Evolutionary conservation across 257 asterid species (phyloP).

Genomic region (Verbena officinalis): DNA sequence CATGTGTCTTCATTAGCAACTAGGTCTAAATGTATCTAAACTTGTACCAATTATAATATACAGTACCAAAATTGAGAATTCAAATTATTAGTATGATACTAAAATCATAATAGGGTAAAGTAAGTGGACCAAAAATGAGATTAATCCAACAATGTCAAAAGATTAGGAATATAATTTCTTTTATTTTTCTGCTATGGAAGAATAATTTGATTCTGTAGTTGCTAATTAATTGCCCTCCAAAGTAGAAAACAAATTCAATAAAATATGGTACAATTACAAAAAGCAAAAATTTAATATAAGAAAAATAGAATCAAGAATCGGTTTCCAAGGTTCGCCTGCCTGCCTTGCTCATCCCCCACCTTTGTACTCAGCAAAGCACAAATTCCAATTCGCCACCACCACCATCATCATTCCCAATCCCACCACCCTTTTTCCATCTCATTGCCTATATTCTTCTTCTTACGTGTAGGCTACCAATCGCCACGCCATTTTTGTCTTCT

Average conservation of each 20-base stretch:
- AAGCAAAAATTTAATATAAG: background rate
- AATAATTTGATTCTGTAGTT: too few relatives aligned
- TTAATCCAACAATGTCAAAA: too few relatives aligned
- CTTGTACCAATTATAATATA: too few relatives aligned
- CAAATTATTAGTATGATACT: too few relatives aligned
- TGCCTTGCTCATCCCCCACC: slow-evolving; percentile 3
- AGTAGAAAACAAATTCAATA: background rate
- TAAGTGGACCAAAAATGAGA: too few relatives aligned
- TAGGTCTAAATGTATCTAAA: too few relatives aligned
- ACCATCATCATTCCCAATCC: background rate
- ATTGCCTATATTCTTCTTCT: slow-evolving; percentile 22
- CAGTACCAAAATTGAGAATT: too few relatives aligned
- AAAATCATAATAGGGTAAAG: too few relatives aligned
- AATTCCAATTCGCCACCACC: slow-evolving; percentile 21
- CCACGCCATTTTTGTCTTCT: slow-evolving; percentile 32
- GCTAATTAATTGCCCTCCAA: too few relatives aligned
- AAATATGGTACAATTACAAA: background rate
- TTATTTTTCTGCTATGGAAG: too few relatives aligned
- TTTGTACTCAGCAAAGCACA: slow-evolving; percentile 18
- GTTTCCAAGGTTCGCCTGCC: slow-evolving; percentile 38
- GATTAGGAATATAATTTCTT: too few relatives aligned
- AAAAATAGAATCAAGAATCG: slow-evolving; percentile 33
- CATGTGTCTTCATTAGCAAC: too few relatives aligned
- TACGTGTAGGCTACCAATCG: slow-evolving; percentile 36
- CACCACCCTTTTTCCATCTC: slow-evolving; percentile 14